A percentile compares a stretch with the other conserved stretches of the same genome.
Conservation (phyloP, 1,284 basidiomycete genomes). For the Schizophyllum commune region DNA sequence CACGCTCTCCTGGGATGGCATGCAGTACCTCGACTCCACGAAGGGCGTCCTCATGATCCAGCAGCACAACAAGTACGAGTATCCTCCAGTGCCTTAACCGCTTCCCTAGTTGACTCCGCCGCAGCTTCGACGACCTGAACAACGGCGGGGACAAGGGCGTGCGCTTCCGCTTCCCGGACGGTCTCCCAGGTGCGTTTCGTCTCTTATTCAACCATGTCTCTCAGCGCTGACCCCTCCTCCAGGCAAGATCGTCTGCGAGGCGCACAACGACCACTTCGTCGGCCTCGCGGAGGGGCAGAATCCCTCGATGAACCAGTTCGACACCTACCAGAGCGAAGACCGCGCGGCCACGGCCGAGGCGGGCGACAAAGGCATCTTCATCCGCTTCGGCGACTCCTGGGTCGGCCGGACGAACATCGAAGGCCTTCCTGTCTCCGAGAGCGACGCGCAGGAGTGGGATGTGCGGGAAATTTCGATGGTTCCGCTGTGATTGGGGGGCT, state of each 20-base stretch:
- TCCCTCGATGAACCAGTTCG: not conserved
- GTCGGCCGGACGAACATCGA: not conserved
- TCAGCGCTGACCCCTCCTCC: not conserved
- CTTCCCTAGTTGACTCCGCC: not conserved
- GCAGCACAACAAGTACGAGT: conserved; percentile 6
- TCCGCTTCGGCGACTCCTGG: not conserved
- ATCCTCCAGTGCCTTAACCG: not conserved
- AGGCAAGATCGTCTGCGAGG: conserved; percentile 1
- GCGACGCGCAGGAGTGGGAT: not conserved
- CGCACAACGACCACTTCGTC: conserved; percentile 13
- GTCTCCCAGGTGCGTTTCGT: not conserved
- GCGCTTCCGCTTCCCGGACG: conserved; percentile 12
- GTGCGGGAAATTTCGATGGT: not conserved
- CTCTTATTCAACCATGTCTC: not conserved
- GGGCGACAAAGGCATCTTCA: not conserved
- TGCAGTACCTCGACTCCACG: conserved; percentile 12
- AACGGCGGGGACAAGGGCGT: conserved; percentile 11
- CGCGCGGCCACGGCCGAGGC: not conserved
- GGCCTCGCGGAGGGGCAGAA: not conserved
- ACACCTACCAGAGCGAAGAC: not conserved
- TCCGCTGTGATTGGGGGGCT: not conserved
- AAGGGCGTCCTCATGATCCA: conserved; percentile 10
- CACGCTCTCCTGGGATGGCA: conserved; percentile 10
- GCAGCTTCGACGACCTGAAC: conserved; percentile 9
- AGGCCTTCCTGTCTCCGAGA: not conserved